Conservation (phyloP, 1,139 yeast species). For the Saccharomycopsis hybrid region DNA sequence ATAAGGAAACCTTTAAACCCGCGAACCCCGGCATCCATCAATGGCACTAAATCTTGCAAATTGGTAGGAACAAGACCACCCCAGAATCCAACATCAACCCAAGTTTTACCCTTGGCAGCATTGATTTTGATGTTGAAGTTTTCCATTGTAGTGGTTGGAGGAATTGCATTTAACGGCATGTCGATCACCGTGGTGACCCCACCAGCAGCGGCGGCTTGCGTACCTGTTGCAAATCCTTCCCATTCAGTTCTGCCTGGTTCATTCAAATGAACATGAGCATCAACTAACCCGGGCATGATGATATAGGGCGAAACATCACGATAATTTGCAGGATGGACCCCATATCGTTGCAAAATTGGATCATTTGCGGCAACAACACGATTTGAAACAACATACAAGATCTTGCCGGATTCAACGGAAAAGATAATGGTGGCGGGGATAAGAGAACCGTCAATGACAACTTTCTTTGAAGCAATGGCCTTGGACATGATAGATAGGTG, state of each 20-base stretch:
- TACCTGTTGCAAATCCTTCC: conserved; percentile 94
- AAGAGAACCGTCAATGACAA: conserved; percentile 45
- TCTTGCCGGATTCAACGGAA: conserved; percentile 58
- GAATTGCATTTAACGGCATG: conserved; percentile 94
- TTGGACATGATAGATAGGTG: conserved; percentile 37
- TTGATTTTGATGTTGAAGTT: conserved; percentile 66
- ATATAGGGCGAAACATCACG: conserved; percentile 57
- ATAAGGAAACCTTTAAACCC: conserved; percentile 90
- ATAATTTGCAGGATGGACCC: conserved; percentile 37
- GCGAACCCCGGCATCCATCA: conserved; percentile 77
- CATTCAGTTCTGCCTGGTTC: conserved; percentile 95
- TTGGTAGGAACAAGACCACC: conserved; percentile 88
- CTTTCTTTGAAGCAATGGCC: conserved; percentile 63
- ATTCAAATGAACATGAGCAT: conserved; percentile 86
- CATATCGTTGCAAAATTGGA: conserved; percentile 37
- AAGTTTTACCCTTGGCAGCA: conserved; percentile 76
- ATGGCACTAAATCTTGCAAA: conserved; percentile 58
- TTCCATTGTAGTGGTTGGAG: conserved; percentile 83
- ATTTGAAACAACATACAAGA: conserved; percentile 41
- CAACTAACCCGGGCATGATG: conserved; percentile 86
- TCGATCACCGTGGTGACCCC: conserved; percentile 95
- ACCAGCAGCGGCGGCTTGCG: conserved; percentile 87
- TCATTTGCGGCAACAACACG: conserved; percentile 35
- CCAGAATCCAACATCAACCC: conserved; percentile 96
- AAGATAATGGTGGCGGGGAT: conserved; percentile 64